These are phyloP conservation scores for Paramecium sonneborni DNA, from an alignment of 73 alveolate genomes.

Conservation along the genomic window DNA sequence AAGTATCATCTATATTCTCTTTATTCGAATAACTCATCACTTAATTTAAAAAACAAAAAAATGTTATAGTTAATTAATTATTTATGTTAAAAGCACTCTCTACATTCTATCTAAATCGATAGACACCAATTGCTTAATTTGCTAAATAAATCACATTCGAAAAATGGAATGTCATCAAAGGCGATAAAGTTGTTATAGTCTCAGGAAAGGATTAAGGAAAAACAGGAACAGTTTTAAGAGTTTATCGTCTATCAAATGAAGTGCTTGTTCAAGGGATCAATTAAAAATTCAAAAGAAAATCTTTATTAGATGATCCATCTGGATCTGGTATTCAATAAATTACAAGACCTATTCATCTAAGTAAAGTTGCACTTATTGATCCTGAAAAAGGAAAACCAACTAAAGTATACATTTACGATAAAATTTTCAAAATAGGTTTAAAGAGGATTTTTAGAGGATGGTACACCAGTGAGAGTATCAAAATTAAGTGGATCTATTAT, in stretches of 20 bases:
- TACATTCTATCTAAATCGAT: not conserved
- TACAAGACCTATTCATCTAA: constrained; percentile 81
- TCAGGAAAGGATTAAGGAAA: constrained; percentile 79
- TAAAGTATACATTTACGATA: constrained; percentile 2
- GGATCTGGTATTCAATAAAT: constrained; percentile 1
- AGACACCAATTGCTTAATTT: not conserved
- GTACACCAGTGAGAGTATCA: constrained; percentile 81
- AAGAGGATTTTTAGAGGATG: constrained; percentile 80
- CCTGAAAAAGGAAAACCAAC: constrained; percentile 87
- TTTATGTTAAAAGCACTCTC: constrained; percentile 20
- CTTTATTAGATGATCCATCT: constrained; percentile 18
- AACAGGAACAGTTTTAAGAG: constrained; percentile 81
- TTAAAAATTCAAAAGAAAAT: constrained; percentile 58
- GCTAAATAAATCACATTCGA: constrained; percentile 51
- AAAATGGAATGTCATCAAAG: constrained; percentile 80
- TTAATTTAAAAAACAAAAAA: not conserved
- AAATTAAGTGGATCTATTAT: constrained; percentile 81
- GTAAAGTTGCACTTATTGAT: constrained; percentile 84
- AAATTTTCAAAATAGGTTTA: not conserved
- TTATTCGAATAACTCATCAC: not conserved
- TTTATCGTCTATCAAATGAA: constrained; percentile 71
- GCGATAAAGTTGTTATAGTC: constrained; percentile 80
- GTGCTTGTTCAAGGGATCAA: constrained; percentile 85
- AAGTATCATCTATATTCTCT: not conserved
- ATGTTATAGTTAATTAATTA: not conserved